Evolutionary conservation across 2,329 filamentous ascomycete genomes (phyloP), one percentile per base, ranked within the genome.

Genomic region (Exophiala aquamarina): DNA sequence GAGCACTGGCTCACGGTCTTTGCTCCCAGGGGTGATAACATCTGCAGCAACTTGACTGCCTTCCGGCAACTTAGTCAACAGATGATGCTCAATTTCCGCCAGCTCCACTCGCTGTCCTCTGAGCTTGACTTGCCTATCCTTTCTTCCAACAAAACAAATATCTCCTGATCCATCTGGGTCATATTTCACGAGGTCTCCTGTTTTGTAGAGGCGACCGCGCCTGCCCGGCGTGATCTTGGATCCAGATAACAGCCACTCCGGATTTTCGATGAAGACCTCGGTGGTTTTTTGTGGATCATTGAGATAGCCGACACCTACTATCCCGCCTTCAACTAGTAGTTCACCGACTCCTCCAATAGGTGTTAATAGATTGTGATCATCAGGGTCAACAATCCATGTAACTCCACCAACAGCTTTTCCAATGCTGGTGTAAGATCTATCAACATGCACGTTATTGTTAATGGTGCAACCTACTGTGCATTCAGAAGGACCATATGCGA

Each of bases 301-400:
- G 28, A 75, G 59, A 44, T 77, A 77, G 4, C 68, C 74, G 11
- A 65, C 64, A 1, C 65, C 71, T 10, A 77, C 62, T 15, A 68
- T 69, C 19, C 69, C 69, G 3, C 74, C 72, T 55, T 75, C 71
- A 1, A 77, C 49, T 0, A 74, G 56, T 41, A 77, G 51, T 52
- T 77, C 75, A 11, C 74, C 74, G 7, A 73, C 62, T 14, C 66
- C 66, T 6, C 75, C 75, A 3, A 75, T 57, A 0, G 73, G 68
- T 2, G 70, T 60, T 14, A 72, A 61, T 1, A 62, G 59, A 38
- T 70, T 59, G 41, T 61, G 56, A 28, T 70, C 65, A 8, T 61
- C 55, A 7, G 63, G 61, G 49, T 72, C 68, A 8, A 69, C 68
- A 39, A 71, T 61, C 70, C 65, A 72, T 23, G 63, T 52, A 47